These are phyloP conservation scores for Cercospora zeae-maydis DNA, from an alignment of 2,329 filamentous ascomycete genomes.

Conservation along the genomic window DNA sequence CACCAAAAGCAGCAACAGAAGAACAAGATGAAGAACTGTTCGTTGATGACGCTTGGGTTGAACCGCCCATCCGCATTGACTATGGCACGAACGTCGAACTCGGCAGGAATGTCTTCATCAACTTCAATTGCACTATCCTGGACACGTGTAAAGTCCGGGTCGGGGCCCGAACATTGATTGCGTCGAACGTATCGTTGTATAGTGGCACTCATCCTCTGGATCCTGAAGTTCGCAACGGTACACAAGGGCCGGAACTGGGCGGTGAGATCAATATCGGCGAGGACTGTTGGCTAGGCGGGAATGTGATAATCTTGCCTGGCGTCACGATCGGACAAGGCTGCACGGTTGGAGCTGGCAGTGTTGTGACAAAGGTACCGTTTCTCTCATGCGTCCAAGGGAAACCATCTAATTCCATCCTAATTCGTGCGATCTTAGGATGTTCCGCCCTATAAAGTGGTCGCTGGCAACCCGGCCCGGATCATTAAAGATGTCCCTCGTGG, in stretches of 20 bases:
- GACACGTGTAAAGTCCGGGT: conserved; percentile 74
- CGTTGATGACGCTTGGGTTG: conserved; percentile 64
- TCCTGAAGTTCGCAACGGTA: conserved; percentile 68
- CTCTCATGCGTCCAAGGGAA: background rate
- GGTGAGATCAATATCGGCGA: conserved; percentile 71
- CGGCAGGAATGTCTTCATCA: conserved; percentile 71
- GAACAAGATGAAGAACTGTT: conserved; percentile 65
- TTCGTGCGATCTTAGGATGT: conserved; percentile 47
- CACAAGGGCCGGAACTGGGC: conserved; percentile 69
- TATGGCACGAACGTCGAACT: conserved; percentile 73
- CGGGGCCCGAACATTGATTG: conserved; percentile 72
- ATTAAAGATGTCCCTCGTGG: conserved; percentile 39
- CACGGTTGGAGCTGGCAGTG: conserved; percentile 74
- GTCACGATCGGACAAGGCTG: conserved; percentile 72
- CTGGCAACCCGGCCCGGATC: conserved; percentile 64
- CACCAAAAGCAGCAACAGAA: conserved; percentile 53
- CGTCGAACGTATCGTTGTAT: conserved; percentile 74
- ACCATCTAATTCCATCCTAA: background rate
- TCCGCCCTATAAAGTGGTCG: conserved; percentile 60
- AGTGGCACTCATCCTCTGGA: conserved; percentile 74
- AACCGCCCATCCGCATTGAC: conserved; percentile 67
- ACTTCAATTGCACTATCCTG: conserved; percentile 69
- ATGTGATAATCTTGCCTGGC: conserved; percentile 67
- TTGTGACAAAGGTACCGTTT: conserved; percentile 65
- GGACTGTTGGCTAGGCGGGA: conserved; percentile 77